Evolutionary conservation across 768 basidiomycete species (phyloP).

Genomic region (Mycena vulgaris): DNA sequence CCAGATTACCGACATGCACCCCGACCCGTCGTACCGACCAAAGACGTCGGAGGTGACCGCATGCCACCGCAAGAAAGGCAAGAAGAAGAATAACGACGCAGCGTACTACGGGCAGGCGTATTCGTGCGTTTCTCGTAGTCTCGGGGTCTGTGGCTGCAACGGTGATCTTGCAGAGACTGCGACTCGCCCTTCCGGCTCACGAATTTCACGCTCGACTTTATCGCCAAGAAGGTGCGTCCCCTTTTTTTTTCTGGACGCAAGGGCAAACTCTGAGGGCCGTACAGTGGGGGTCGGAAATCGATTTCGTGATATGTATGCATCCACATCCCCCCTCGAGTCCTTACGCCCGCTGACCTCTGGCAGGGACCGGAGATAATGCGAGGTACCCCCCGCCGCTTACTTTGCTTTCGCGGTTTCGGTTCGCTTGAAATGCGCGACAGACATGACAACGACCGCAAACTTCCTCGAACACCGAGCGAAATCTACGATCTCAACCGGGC

Average conservation of each 20-base stretch:
- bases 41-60: slow-evolving; percentile 70
- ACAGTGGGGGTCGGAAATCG: slow-evolving; percentile 83
- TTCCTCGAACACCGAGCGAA: slow-evolving; percentile 87
- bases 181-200: slow-evolving; percentile 87
- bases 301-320: slow-evolving; percentile 86
- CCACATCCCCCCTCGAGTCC: no score
- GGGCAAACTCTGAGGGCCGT: not conserved
- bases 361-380: no score
- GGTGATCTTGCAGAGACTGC: slow-evolving; percentile 68
- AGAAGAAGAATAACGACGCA: slow-evolving; percentile 66
- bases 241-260: not conserved
- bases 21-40: slow-evolving; percentile 75
- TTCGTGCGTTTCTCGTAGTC: slow-evolving; percentile 63
- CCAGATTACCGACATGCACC: slow-evolving; percentile 85
- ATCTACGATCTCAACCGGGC: slow-evolving; percentile 83
- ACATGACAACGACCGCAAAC: slow-evolving; percentile 86
- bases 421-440: slow-evolving; percentile 52
- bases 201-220: slow-evolving; percentile 85
- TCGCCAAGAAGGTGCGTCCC: slow-evolving; percentile 66
- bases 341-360: not conserved
- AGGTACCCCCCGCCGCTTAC: no score
- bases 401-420: no score
- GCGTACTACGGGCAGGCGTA: slow-evolving; percentile 79
- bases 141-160: not conserved
- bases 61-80: slow-evolving; percentile 78